Base-by-base conservation (phyloP, 257 asterid species). In the Sherardia arvensis region DNA sequence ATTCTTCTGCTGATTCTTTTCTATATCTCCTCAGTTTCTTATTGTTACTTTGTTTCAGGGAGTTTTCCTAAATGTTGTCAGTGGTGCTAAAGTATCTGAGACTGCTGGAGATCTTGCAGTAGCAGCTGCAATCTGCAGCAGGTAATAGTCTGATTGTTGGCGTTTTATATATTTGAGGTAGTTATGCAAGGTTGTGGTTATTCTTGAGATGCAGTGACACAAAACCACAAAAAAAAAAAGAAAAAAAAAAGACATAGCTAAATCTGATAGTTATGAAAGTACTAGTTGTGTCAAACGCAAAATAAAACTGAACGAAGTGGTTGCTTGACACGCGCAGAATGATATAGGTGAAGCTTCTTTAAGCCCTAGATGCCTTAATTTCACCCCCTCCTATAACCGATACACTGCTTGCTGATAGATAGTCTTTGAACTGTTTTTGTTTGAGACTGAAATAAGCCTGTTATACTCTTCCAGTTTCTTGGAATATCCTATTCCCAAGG, bases 101-200 rank as follows among this genome's bases (percentile, higher is more conserved):
- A 92, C 96, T 23, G 95, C 97, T 64, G 97, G 95, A 26, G 99
- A 92, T 80, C 88, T 89, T 61, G 94, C 99, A 48, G 76, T 87
- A 68, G 99, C 95, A 62, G 97, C 99, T 23, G 96, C 98, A 72
- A 85, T 92, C 69, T 92, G 98, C 78, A 92, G 98, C 96, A 88
- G 95, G 98, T 76, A 80, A 73, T 54, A 4, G 59, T 36, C 55
- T 40, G n/a, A n/a, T n/a, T 27, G 49, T 30, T 53, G 18, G 29
- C 3, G 8, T 26, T 14, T 34, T 20, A 29, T 32, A 49, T 26
- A 15, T 49, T 4, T 34, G 8, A 21, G 8, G n/a, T 29, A 25
- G 26, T 12, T 59, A 21, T 49, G 11, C 32, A 17, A 59, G 40
- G 28, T 69, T 26, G 18, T 10, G n/a, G 23, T 59, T 27, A 20